Base-by-base conservation (phyloP, 768 basidiomycete species). In the Suillus sp. region DNA sequence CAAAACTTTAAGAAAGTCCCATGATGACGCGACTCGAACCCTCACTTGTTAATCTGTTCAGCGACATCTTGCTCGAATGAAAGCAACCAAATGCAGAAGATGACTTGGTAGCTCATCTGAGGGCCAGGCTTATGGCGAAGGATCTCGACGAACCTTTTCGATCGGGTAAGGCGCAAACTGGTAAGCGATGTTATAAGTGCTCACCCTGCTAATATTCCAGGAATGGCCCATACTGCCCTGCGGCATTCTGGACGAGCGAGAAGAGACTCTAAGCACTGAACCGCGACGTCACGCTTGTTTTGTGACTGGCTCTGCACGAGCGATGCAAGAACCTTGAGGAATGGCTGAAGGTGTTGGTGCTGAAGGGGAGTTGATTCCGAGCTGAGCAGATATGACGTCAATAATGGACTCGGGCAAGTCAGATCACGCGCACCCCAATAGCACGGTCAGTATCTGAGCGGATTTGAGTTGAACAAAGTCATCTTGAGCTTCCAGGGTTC, bases 401-500 rank as follows among this genome's bases (percentile, higher is more conserved):
- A 66, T 30, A n/a, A 25, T 59, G 65, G 47, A 47, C n/a, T 51
- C n/a, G 22, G 20, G 22, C n/a, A 30, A 73, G 79, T 34, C 18
- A 27, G 25, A 13, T 13, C 11, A 57, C 18, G 18, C 56, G 37
- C 50, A 90, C 90, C 91, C 88, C 42, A 96, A 84, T 27, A 98
- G 83, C 38, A 96, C 83, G 1, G 95, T 94, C 51, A 97, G 79
- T 66, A 99, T 91, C 71, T 96, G 92, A 0, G 91, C 84, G 13
- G 91, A 83, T 72, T 96, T 97, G 62, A 98, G 82, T 70, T 96
- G 93, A n/a, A 93, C 89, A 67, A 97, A 98, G 72, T 99, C 96
- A 73, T 99, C 97, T 68, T 89, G 89, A 14, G 90, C 86, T 43
- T 92, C 90, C 54, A 97, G 79, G 38, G 89, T 86, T 69, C 93